phyloP scores from a whole-genome alignment of 441 rosid genomes.

The Populus trichocarpa region DNA sequence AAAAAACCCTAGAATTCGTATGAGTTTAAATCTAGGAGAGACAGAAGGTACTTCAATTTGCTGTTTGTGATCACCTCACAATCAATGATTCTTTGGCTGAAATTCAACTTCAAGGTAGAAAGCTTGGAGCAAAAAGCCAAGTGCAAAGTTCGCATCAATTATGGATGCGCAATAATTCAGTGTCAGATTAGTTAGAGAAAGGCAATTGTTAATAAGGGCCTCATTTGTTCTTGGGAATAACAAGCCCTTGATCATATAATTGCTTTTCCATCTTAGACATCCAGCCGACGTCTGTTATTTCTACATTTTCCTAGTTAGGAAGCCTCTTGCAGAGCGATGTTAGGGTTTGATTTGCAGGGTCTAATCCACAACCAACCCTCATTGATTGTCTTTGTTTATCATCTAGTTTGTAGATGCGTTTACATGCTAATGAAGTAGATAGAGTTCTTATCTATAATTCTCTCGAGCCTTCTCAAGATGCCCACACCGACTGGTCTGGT shows the following conservation, averaged over 20 bases:
- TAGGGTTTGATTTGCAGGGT: conserved; percentile 20
- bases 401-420: conserved; percentile 53
- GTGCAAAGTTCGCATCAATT: conserved; percentile 64
- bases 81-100: conserved; percentile 69
- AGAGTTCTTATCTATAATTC: conserved; percentile 59
- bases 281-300: conserved; percentile 76
- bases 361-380: conserved; percentile 75
- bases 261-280: conserved; percentile 84
- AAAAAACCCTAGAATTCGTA: too few relatives aligned
- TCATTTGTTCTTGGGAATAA: conserved; percentile 29
- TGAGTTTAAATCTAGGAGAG: too few relatives aligned
- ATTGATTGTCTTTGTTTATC: conserved; percentile 58
- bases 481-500: conserved; percentile 72
- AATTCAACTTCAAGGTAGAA: conserved; percentile 58
- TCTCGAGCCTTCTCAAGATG: conserved; percentile 51
- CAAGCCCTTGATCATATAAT: conserved; percentile 74
- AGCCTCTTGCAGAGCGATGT: conserved; percentile 68
- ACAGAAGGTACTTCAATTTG: too few relatives aligned
- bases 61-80: conserved; percentile 28
- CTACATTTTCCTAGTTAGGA: conserved; percentile 64
- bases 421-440: conserved; percentile 53
- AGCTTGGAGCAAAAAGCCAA: conserved; percentile 60
- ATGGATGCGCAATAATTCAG: conserved; percentile 69
- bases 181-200: conserved; percentile 53
- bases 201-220: conserved; percentile 22